phyloP scores from a whole-genome alignment of 768 basidiomycete species.

The Tricholoma terreum region DNA sequence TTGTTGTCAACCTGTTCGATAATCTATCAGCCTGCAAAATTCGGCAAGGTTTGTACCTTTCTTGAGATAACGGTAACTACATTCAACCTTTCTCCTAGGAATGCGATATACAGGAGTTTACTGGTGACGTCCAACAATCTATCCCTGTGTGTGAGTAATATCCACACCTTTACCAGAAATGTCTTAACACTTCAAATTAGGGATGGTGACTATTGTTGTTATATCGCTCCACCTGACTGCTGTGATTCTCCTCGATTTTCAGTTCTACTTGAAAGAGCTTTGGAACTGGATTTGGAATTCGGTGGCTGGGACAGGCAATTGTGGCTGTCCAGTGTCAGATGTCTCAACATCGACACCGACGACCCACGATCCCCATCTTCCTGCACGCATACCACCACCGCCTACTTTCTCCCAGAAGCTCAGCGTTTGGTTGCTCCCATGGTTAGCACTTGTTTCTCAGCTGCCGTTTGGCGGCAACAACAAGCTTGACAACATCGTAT shows the following conservation, averaged over 20 bases:
- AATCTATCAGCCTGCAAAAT: neutral
- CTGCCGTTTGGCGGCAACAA: constrained; percentile 45
- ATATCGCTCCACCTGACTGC: neutral
- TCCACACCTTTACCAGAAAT: neutral
- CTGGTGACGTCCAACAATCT: neutral
- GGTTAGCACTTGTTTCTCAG: constrained; percentile 46
- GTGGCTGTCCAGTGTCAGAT: constrained; percentile 20
- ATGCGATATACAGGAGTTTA: neutral
- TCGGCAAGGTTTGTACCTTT: neutral
- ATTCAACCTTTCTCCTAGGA: neutral
- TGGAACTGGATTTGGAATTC: neutral
- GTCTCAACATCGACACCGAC: constrained; percentile 23
- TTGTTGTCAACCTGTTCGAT: neutral
- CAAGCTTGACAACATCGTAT: constrained; percentile 39
- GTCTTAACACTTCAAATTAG: neutral
- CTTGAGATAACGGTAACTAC: neutral
- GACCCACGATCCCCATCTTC: constrained; percentile 26
- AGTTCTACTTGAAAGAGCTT: neutral
- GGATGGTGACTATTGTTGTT: neutral
- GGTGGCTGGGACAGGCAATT: constrained; percentile 21
- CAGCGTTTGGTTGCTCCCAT: constrained; percentile 45
- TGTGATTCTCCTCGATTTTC: too few relatives aligned
- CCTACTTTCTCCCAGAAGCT: constrained; percentile 36
- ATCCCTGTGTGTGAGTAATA: neutral
- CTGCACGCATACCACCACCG: constrained; percentile 7